Evolutionary conservation across 78 protist genomes (phyloP).

Genomic region (Mantamonas sphyraenae): DNA sequence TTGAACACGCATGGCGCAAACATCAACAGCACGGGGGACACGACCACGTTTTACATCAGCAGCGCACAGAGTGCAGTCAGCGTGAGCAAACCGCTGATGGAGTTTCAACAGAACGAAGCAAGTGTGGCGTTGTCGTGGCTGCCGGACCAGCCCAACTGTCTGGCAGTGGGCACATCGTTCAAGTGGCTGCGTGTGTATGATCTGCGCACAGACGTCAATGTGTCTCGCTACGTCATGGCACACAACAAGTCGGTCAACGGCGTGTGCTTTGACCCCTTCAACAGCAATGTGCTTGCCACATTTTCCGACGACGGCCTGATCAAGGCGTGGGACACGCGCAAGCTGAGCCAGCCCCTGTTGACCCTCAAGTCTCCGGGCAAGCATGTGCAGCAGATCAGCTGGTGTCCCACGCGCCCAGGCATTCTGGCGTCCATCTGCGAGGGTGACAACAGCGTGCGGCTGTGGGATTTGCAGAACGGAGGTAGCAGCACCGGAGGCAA

Average conservation of each 20-base stretch:
- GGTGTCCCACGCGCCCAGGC: conserved; percentile 12
- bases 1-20: not conserved
- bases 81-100: not conserved
- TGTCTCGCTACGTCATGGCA: not conserved
- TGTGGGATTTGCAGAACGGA: conserved; percentile 14
- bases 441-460: not conserved
- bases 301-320: conserved; percentile 6
- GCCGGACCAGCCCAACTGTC: not conserved
- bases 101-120: not conserved
- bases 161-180: not conserved
- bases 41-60: not conserved
- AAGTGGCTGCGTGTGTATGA: conserved; percentile 8
- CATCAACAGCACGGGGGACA: not conserved
- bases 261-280: not conserved
- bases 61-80: too few relatives aligned
- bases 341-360: not conserved
- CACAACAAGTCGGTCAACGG: conserved; percentile 3
- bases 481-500: too few relatives aligned
- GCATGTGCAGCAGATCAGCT: not conserved
- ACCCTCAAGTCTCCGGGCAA: not conserved
- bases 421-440: not conserved
- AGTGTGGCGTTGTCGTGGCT: not conserved
- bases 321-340: conserved; percentile 21
- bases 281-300: not conserved
- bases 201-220: not conserved